These are phyloP conservation scores for Solanum pinnatisectum DNA, from an alignment of 257 asterid species.

Conservation along the genomic window DNA sequence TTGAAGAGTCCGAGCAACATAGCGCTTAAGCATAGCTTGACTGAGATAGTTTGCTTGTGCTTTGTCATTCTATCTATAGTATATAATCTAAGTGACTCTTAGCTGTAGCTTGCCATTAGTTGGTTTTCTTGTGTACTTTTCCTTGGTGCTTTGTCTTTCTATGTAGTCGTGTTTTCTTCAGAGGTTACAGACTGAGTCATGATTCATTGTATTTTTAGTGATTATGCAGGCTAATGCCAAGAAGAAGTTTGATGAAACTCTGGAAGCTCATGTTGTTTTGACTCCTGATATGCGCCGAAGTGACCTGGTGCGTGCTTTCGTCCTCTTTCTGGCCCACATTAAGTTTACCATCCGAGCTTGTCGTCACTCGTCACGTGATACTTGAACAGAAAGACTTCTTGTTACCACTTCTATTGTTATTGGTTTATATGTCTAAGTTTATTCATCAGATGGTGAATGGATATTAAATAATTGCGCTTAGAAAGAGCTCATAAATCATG, in stretches of 20 bases:
- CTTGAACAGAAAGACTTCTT: not conserved
- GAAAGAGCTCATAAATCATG: not conserved
- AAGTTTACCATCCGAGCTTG: not conserved
- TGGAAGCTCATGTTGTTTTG: slow-evolving; percentile 92
- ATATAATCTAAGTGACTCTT: not conserved
- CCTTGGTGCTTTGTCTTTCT: not conserved
- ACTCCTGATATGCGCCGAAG: slow-evolving; percentile 84
- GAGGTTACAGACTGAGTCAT: slow-evolving; percentile 2
- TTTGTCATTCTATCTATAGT: not conserved
- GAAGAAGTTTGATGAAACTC: slow-evolving; percentile 67
- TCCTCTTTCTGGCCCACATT: not conserved
- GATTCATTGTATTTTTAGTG: slow-evolving; percentile 28
- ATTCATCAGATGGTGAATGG: not conserved
- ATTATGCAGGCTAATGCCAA: slow-evolving; percentile 64
- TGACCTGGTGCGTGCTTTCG: slow-evolving; percentile 59
- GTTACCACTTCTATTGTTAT: not conserved
- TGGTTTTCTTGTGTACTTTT: not conserved
- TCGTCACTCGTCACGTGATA: not conserved
- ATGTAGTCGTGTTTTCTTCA: not conserved
- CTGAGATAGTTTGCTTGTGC: not conserved
- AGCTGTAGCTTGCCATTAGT: not conserved
- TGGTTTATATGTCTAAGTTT: not conserved
- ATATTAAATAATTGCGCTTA: not conserved
- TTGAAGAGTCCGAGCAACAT: no score
- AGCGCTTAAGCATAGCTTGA: not conserved